Conservation (phyloP, 1,284 basidiomycete species). For the Microbotryomycetes sp. region DNA sequence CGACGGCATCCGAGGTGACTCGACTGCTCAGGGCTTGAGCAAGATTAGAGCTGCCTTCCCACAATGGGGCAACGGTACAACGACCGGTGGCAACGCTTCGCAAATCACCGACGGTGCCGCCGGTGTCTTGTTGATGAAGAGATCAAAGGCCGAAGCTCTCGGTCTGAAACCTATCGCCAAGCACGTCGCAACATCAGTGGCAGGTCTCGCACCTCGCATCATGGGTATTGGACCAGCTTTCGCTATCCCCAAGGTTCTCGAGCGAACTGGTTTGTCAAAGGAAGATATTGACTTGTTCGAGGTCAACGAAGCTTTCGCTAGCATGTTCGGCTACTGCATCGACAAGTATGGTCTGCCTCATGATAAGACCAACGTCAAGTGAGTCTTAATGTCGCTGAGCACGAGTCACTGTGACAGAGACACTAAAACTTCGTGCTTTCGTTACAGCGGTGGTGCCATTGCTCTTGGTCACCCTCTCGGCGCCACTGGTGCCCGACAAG, state of each 20-base stretch:
- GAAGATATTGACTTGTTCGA: constrained; percentile 42
- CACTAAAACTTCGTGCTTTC: constrained; percentile 3
- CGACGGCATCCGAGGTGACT: constrained; percentile 73
- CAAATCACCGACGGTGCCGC: constrained; percentile 79
- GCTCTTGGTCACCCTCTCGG: constrained; percentile 58
- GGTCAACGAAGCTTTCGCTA: constrained; percentile 34
- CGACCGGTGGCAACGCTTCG: constrained; percentile 83
- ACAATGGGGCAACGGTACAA: constrained; percentile 69
- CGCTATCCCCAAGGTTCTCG: constrained; percentile 39
- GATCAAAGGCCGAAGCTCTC: constrained; percentile 71
- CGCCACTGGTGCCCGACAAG: constrained; percentile 77
- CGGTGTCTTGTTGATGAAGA: constrained; percentile 76
- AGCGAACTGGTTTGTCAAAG: constrained; percentile 40
- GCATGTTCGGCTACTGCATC: constrained; percentile 28
- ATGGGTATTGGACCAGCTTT: constrained; percentile 52
- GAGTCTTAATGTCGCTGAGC: too few species aligned
- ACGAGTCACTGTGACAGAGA: not conserved
- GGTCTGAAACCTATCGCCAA: constrained; percentile 69
- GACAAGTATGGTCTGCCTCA: constrained; percentile 38
- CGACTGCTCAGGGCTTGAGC: constrained; percentile 60
- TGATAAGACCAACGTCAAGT: constrained; percentile 40
- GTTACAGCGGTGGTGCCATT: constrained; percentile 60
- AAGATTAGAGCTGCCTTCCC: constrained; percentile 77
- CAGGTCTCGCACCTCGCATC: constrained; percentile 50
- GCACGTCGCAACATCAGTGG: constrained; percentile 65